These are phyloP conservation scores for Podospora conica DNA, from an alignment of 495 filamentous ascomycete species.

Conservation along the genomic window DNA sequence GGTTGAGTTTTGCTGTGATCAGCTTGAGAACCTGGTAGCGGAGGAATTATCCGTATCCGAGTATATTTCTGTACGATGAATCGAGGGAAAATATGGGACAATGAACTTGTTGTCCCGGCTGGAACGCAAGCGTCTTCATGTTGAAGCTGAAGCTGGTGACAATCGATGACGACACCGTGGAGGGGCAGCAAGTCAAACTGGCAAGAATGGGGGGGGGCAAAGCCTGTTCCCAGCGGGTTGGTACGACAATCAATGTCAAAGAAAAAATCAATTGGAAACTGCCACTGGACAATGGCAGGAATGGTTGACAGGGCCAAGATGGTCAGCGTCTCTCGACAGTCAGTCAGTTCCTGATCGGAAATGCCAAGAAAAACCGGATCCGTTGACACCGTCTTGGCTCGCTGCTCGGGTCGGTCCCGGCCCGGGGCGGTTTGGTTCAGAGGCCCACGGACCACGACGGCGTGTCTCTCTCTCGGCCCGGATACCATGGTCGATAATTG, in stretches of 20 bases:
- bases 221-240: not conserved
- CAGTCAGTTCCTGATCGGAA: not conserved
- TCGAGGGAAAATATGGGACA: not conserved
- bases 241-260: not conserved
- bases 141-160: not conserved
- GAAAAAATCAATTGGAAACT: not conserved
- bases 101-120: not conserved
- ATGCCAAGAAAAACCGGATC: not conserved
- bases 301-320: no score
- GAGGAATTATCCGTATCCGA: not conserved
- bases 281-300: not conserved
- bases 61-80: not conserved
- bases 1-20: not conserved
- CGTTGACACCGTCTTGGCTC: not conserved
- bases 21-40: not conserved
- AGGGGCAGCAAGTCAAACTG: not conserved
- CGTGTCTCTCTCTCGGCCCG: not conserved
- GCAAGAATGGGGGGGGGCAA: not conserved
- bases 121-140: not conserved
- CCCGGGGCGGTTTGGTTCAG: not conserved
- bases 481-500: not conserved
- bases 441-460: not conserved
- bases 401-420: not conserved
- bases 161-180: not conserved
- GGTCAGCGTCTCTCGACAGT: not conserved